These are phyloP conservation scores for Aspergillus affinis DNA, from an alignment of 495 filamentous ascomycete genomes.

Conservation along the genomic window DNA sequence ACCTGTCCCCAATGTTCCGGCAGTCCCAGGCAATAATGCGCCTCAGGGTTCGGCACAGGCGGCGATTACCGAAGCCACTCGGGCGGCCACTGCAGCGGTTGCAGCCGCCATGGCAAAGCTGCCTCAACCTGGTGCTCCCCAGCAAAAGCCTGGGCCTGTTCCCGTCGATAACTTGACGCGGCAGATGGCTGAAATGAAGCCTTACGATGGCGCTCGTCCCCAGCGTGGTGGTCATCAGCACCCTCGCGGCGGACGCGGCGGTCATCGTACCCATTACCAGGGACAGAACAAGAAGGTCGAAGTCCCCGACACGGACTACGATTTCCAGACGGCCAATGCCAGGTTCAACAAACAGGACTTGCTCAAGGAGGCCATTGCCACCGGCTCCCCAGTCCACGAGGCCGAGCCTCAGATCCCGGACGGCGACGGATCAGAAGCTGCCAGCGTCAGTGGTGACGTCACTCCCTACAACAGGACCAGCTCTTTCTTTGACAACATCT, in stretches of 20 bases:
- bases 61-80: constrained; percentile 68
- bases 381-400: constrained; percentile 66
- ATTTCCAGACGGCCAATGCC: constrained; percentile 89
- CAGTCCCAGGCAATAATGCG: constrained; percentile 29
- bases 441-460: constrained; percentile 35
- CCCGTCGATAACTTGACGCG: constrained; percentile 76
- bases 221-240: constrained; percentile 51
- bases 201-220: constrained; percentile 54
- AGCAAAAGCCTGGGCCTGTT: constrained; percentile 46
- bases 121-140: constrained; percentile 46
- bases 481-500: constrained; percentile 98
- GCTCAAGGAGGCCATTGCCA: constrained; percentile 84
- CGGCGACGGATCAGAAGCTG: constrained; percentile 28
- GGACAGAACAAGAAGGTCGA: constrained; percentile 68
- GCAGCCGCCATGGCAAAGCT: constrained; percentile 89
- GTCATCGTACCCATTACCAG: constrained; percentile 53
- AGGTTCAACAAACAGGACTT: constrained; percentile 98
- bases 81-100: constrained; percentile 80
- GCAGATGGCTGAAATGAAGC: constrained; percentile 85
- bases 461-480: constrained; percentile 73
- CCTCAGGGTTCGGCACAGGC: constrained; percentile 35
- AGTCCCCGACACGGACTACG: constrained; percentile 85
- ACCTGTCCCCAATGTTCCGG: constrained; percentile 39
- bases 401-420: constrained; percentile 36
- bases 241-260: constrained; percentile 55